A percentile compares a stretch with the other conserved stretches of the same genome.
phyloP scores from a whole-genome alignment of 805 yeast species.

The Candida michaelii region DNA sequence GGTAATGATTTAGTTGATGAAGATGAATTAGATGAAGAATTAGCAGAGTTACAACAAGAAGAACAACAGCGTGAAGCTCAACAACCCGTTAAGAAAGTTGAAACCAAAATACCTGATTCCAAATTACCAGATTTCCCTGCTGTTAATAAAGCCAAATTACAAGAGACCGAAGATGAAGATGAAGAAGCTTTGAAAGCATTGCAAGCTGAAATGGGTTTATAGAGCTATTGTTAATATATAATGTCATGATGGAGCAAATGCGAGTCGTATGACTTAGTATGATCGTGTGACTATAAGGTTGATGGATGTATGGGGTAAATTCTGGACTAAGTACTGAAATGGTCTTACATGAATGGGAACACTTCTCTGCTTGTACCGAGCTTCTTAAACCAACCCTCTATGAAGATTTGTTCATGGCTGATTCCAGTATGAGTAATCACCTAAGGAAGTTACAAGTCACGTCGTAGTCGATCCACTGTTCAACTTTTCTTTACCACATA shows the following conservation, averaged over 20 bases:
- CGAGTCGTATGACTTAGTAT: too few species aligned
- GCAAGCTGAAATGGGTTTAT: conserved; percentile 86
- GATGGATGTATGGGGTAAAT: too few species aligned
- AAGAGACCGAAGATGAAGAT: conserved; percentile 60
- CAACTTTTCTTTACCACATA: too few species aligned
- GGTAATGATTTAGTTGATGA: conserved; percentile 81
- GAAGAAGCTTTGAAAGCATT: conserved; percentile 77
- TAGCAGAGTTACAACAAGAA: conserved; percentile 84
- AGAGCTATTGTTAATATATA: conserved; percentile 14
- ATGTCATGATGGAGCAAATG: not conserved
- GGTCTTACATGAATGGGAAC: too few species aligned
- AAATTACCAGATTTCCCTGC: conserved; percentile 47
- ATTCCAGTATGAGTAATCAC: too few species aligned
- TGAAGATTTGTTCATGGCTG: too few species aligned
- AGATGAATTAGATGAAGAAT: conserved; percentile 92
- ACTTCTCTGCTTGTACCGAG: too few species aligned
- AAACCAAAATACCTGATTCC: conserved; percentile 20
- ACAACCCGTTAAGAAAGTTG: conserved; percentile 10
- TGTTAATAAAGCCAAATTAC: conserved; percentile 43
- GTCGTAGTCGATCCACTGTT: too few species aligned
- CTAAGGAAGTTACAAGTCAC: too few species aligned
- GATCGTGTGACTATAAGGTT: too few species aligned
- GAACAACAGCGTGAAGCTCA: conserved; percentile 47
- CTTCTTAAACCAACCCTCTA: too few species aligned
- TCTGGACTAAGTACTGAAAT: too few species aligned